These are phyloP conservation scores for Ophiostoma sp. DNA, from an alignment of 2,329 filamentous ascomycete genomes.

Conservation along the genomic window DNA sequence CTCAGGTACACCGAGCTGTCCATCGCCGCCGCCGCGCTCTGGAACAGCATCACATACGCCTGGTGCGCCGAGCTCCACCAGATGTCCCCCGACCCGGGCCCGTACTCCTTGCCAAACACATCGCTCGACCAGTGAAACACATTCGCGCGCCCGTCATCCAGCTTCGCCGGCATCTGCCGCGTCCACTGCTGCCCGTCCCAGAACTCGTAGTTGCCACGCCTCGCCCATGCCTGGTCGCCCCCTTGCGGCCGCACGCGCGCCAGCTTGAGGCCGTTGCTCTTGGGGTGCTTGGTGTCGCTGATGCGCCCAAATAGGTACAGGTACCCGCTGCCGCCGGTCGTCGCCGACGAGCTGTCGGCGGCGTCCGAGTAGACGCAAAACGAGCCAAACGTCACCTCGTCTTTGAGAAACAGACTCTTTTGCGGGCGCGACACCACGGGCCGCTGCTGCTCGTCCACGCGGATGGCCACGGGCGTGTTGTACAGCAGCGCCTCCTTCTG, in stretches of 20 bases:
- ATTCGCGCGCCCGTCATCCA: conserved; percentile 25
- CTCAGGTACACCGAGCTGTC: conserved; percentile 24
- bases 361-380: conserved; percentile 21
- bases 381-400: conserved; percentile 26
- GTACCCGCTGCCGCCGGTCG: conserved; percentile 18
- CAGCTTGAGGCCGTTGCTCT: conserved; percentile 28
- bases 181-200: conserved; percentile 25
- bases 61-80: conserved; percentile 26
- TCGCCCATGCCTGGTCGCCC: conserved; percentile 13
- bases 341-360: not conserved
- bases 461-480: conserved; percentile 26
- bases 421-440: conserved; percentile 19
- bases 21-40: conserved; percentile 25
- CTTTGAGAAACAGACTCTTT: conserved; percentile 22
- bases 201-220: conserved; percentile 24
- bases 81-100: conserved; percentile 25
- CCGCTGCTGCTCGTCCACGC: conserved; percentile 13
- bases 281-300: conserved; percentile 19
- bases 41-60: conserved; percentile 27
- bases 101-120: conserved; percentile 27
- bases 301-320: conserved; percentile 28
- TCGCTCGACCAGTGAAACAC: conserved; percentile 25
- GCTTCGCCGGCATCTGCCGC: conserved; percentile 18
- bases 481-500: conserved; percentile 23
- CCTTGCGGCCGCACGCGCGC: conserved; percentile 22